Conservation (phyloP, 768 basidiomycete genomes). For the Leccinum longicurvipes region DNA sequence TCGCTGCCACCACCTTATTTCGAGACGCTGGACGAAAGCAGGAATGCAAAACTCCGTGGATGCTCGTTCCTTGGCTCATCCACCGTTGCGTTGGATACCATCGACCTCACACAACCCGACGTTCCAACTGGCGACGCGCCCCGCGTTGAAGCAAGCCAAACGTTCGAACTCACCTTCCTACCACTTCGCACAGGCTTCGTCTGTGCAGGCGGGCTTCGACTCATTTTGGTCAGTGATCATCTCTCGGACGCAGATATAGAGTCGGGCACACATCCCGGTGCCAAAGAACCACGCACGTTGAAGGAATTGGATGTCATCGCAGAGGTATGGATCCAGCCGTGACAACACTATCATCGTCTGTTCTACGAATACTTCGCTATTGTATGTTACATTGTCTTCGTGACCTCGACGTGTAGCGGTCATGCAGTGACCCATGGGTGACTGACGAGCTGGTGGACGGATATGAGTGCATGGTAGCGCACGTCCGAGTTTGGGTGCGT, state of each 20-base stretch:
- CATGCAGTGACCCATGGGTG: conserved; percentile 70
- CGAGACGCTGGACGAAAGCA: conserved; percentile 37
- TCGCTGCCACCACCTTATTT: conserved; percentile 49
- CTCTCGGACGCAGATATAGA: conserved; percentile 37
- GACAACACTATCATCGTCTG: conserved; percentile 13
- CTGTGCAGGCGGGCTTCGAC: conserved; percentile 66
- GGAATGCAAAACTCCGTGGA: conserved; percentile 27
- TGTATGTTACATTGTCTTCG: conserved; percentile 3
- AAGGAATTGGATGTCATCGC: conserved; percentile 71
- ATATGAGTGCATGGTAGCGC: conserved; percentile 86
- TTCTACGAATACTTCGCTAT: conserved; percentile 6
- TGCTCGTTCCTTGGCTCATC: conserved; percentile 53
- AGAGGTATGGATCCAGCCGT: conserved; percentile 62
- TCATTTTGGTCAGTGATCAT: conserved; percentile 60
- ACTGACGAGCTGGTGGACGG: conserved; percentile 89
- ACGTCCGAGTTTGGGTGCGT: conserved; percentile 84
- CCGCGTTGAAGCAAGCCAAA: conserved; percentile 42
- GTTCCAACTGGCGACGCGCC: conserved; percentile 8
- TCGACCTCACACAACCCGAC: conserved; percentile 33
- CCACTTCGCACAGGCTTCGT: conserved; percentile 58
- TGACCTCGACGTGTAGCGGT: neutral
- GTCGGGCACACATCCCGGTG: conserved; percentile 18
- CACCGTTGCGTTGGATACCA: conserved; percentile 41
- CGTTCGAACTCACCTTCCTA: conserved; percentile 64
- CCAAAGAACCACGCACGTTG: conserved; percentile 44